Conservation (phyloP, 345 rosid genomes). For the Eucalyptus viminalis region DNA sequence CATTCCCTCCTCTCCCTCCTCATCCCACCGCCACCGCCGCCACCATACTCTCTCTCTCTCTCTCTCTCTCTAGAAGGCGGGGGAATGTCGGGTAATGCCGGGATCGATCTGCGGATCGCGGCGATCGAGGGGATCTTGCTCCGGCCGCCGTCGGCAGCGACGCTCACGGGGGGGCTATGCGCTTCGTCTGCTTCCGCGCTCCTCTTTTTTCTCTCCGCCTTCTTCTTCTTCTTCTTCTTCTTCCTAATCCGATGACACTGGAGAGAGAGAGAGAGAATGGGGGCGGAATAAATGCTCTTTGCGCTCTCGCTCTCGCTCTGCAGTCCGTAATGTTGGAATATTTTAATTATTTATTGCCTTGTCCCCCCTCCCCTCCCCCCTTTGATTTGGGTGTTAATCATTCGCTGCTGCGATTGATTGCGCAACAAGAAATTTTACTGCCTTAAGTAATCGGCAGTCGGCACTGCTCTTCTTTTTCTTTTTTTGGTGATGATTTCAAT, state of each 20-base stretch:
- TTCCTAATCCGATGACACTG: not conserved
- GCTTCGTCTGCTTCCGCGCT: not conserved
- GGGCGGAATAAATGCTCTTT: not conserved
- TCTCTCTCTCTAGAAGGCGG: not conserved
- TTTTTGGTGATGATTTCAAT: no score
- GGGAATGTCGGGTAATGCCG: not conserved
- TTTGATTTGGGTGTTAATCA: not conserved
- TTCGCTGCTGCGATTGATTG: not conserved
- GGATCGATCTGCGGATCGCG: not conserved
- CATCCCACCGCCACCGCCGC: slow-evolving; percentile 34
- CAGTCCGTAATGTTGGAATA: not conserved
- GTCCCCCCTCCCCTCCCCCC: not conserved
- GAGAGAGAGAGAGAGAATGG: not conserved
- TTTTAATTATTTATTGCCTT: no score
- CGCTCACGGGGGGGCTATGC: not conserved
- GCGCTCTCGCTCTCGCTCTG: not conserved
- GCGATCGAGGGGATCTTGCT: not conserved
- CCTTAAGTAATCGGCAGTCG: not conserved
- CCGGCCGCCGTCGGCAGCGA: not conserved
- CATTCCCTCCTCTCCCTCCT: slow-evolving; percentile 13
- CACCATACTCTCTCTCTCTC: not conserved
- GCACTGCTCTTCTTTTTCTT: not conserved
- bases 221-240: not conserved
- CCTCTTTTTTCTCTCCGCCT: no score
- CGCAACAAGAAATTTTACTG: not conserved